A percentile compares a stretch with the other conserved stretches of the same genome.
These are phyloP conservation scores for Apiospora kogelbergensis DNA, from an alignment of 2,329 filamentous ascomycete species.

Conservation along the genomic window DNA sequence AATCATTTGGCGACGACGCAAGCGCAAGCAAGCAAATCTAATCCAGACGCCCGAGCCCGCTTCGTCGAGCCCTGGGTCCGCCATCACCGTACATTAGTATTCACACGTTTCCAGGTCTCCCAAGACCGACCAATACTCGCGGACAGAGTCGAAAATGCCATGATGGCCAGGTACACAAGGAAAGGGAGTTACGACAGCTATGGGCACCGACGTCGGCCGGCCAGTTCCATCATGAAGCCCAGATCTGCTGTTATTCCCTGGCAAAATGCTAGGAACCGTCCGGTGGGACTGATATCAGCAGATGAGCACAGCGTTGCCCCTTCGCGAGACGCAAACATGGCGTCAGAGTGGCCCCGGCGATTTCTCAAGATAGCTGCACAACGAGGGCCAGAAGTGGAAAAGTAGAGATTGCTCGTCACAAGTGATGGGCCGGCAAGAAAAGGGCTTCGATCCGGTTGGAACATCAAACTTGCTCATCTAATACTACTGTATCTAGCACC, in stretches of 20 bases:
- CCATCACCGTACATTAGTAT: background rate
- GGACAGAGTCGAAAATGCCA: background rate
- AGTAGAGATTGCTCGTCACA: background rate
- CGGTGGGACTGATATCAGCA: background rate
- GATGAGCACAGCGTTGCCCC: background rate
- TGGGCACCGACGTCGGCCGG: background rate
- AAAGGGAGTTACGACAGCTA: background rate
- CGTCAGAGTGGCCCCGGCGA: background rate
- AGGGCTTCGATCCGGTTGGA: background rate
- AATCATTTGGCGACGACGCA: background rate
- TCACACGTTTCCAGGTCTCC: background rate
- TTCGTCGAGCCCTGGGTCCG: background rate
- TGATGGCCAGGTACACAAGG: background rate
- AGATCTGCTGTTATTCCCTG: background rate
- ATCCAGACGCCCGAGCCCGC: background rate
- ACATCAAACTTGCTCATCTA: background rate
- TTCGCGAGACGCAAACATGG: background rate
- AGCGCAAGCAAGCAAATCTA: background rate
- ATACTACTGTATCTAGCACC: background rate
- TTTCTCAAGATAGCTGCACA: background rate
- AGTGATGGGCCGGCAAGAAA: background rate
- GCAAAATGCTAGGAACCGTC: background rate
- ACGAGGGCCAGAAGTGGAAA: background rate
- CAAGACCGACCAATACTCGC: background rate
- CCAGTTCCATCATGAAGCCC: background rate